These are phyloP conservation scores for Zygoascus flipseniorum DNA, from an alignment of 805 yeast species.

Conservation along the genomic window DNA sequence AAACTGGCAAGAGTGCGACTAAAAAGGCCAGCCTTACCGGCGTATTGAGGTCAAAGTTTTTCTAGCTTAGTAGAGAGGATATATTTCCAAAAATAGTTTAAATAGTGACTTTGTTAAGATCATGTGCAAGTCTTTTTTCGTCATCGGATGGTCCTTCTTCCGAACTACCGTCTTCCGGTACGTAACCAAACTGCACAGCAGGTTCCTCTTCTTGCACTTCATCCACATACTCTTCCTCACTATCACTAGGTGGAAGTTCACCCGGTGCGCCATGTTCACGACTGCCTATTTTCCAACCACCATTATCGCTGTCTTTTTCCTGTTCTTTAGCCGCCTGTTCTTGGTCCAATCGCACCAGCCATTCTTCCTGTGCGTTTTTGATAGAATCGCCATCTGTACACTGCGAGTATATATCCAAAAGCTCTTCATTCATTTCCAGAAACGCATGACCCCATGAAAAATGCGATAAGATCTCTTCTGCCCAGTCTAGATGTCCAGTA, in stretches of 20 bases:
- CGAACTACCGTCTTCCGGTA: conserved; percentile 14
- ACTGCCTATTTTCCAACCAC: conserved; percentile 73
- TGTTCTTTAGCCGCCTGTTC: conserved; percentile 31
- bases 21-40: conserved; percentile 18
- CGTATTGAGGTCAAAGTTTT: conserved; percentile 10
- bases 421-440: conserved; percentile 69
- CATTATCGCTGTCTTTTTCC: conserved; percentile 39
- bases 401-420: conserved; percentile 60
- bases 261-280: conserved; percentile 44
- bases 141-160: conserved; percentile 23
- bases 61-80: neutral
- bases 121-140: neutral
- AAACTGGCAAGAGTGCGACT: conserved; percentile 18
- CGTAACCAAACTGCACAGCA: conserved; percentile 6
- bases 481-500: conserved; percentile 88
- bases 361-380: conserved; percentile 59
- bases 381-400: conserved; percentile 80
- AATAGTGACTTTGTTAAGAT: neutral
- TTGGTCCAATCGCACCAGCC: conserved; percentile 57
- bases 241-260: conserved; percentile 20
- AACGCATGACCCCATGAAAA: conserved; percentile 95
- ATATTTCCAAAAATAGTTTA: neutral
- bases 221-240: conserved; percentile 15
- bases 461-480: conserved; percentile 60
- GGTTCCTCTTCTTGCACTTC: conserved; percentile 4